Base-by-base conservation (phyloP, 495 filamentous ascomycete genomes). In the Talaromyces trachyspermus region DNA sequence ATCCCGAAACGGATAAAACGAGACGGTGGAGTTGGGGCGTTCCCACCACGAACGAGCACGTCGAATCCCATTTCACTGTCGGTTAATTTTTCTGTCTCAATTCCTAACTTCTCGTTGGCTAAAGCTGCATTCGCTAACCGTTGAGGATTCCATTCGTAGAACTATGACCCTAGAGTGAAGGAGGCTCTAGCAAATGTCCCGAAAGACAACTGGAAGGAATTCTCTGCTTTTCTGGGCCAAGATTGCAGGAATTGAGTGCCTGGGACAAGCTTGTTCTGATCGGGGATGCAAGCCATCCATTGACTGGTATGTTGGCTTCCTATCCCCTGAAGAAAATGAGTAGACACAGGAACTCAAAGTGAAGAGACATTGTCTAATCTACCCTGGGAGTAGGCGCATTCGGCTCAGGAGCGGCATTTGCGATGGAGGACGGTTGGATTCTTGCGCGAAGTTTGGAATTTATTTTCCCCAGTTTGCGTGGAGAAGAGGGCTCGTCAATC, bases 381-480 rank as follows among this genome's bases (percentile, higher is more conserved):
- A n/a, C n/a, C n/a, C n/a, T n/a, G n/a, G n/a, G 2, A 22, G 3
- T 10, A 42, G 39, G 39, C 20, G 65, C 63, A 2, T 71, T 71
- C 52, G 73, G 73, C 0, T 72, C 73, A 0, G 73, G 73, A 0
- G 71, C 73, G 0, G 68, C 66, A 5, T 76, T 76, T 46, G 71
- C 73, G 0, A 67, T 76, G 59, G 68, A 75, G 46, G 73, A 76
- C 51, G 67, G 63, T 11, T 76, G 65, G 64, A 64, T 72, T 35
- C 55, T 76, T 24, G 69, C 69, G 2, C 64, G 59, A 39, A 61
- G 65, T 6, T 53, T 76, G 2, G 65, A 67, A n/a, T 51, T 65
- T 25, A 42, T 49, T 0, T 52, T 45, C 7, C 40, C 27, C 24
- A 45, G 44, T 43, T 46, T 43, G 7, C 52, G 53, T 26, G 39